These are phyloP conservation scores for Amphichorda felina DNA, from an alignment of 2,329 filamentous ascomycete species.

Conservation along the genomic window DNA sequence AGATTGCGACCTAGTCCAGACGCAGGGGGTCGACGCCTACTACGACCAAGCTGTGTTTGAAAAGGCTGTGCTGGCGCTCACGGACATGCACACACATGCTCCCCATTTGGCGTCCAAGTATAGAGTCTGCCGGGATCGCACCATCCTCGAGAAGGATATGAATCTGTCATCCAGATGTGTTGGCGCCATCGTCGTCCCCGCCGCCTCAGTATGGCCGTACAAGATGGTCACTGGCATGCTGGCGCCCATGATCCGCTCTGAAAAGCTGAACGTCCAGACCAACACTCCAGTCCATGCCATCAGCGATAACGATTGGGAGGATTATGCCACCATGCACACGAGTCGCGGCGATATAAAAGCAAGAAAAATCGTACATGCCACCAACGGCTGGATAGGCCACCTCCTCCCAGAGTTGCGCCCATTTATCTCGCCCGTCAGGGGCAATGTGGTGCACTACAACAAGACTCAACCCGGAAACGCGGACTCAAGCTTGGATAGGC, in stretches of 20 bases:
- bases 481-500: too few species aligned
- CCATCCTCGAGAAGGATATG: slow-evolving; percentile 4
- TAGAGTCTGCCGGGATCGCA: slow-evolving; percentile 5
- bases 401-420: slow-evolving; percentile 11
- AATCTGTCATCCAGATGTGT: slow-evolving; percentile 14
- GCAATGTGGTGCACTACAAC: slow-evolving; percentile 4
- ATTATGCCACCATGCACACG: slow-evolving; percentile 8
- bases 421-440: slow-evolving; percentile 7
- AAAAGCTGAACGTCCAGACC: slow-evolving; percentile 10
- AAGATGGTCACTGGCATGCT: slow-evolving; percentile 9
- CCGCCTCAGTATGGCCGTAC: slow-evolving; percentile 12
- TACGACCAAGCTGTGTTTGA: slow-evolving; percentile 7
- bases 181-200: slow-evolving; percentile 11
- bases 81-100: slow-evolving; percentile 7
- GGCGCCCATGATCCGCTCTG: slow-evolving; percentile 2
- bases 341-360: slow-evolving; percentile 9
- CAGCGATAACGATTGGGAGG: slow-evolving; percentile 1
- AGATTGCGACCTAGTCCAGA: slow-evolving; percentile 7
- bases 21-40: slow-evolving; percentile 6
- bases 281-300: slow-evolving; percentile 8
- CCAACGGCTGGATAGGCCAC: slow-evolving; percentile 13
- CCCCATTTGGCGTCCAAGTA: slow-evolving; percentile 6
- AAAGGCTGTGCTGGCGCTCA: slow-evolving; percentile 6
- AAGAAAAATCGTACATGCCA: slow-evolving; percentile 11
- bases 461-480: neutral